Percentiles rank a stretch among this genome's conserved stretches.
Evolutionary conservation across 176 grass and related monocot genomes (phyloP).

Genomic region (Hordeum marinum): DNA sequence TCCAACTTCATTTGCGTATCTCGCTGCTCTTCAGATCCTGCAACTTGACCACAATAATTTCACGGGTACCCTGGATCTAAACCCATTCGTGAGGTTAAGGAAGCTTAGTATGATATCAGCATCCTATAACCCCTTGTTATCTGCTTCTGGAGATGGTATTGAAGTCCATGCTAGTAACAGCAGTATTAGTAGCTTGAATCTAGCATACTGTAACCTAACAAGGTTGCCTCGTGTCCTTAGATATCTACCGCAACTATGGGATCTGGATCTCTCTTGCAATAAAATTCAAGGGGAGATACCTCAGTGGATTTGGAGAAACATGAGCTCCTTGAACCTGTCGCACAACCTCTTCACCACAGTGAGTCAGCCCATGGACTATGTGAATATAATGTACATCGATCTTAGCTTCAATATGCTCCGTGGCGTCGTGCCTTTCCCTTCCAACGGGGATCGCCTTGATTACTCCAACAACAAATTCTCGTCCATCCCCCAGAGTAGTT

Average conservation of each 20-base stretch:
- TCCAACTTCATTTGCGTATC: background rate
- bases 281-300: conserved; percentile 34
- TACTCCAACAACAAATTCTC: conserved; percentile 17
- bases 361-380: background rate
- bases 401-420: conserved; percentile 12
- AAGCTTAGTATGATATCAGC: conserved; percentile 10
- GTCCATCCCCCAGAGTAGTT: background rate
- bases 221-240: background rate
- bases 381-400: background rate
- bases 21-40: background rate
- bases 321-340: conserved; percentile 8
- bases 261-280: conserved; percentile 51
- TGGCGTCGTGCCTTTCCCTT: background rate
- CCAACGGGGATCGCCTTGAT: accelerated
- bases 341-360: conserved; percentile 34
- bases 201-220: background rate
- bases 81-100: background rate
- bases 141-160: background rate
- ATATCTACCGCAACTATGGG: background rate
- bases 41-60: background rate
- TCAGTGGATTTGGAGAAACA: conserved; percentile 42
- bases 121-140: conserved; percentile 5
- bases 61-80: conserved; percentile 25
- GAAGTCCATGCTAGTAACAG: background rate
- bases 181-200: background rate